Conservation (phyloP, 2,329 filamentous ascomycete genomes). For the Aschersonia sp. region DNA sequence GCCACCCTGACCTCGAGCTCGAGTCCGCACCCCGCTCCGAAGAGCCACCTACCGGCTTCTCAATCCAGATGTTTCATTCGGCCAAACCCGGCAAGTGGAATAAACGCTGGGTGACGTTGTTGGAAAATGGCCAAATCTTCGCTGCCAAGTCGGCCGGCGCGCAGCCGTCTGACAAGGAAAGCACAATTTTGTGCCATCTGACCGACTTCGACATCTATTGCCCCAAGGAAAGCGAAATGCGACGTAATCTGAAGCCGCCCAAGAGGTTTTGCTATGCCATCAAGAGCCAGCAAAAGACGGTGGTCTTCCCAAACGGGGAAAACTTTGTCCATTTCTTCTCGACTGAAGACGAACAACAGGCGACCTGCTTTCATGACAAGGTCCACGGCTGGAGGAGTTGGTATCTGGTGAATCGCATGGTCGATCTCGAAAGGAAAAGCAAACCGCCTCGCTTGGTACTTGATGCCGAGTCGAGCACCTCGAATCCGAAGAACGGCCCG, state of each 20-base stretch:
- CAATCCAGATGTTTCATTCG: constrained; percentile 65
- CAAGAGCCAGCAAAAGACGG: constrained; percentile 82
- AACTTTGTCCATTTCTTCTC: constrained; percentile 91
- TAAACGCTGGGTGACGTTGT: constrained; percentile 66
- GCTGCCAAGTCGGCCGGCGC: constrained; percentile 57
- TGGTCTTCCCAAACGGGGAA: constrained; percentile 65
- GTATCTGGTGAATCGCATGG: constrained; percentile 68
- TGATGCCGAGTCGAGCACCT: not conserved
- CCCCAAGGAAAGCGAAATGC: constrained; percentile 52
- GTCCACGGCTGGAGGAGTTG: constrained; percentile 81
- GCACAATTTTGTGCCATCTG: constrained; percentile 61
- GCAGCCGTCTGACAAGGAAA: constrained; percentile 48
- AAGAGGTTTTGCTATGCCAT: constrained; percentile 78
- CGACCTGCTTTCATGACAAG: constrained; percentile 53
- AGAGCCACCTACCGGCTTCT: constrained; percentile 50
- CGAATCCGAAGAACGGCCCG: constrained; percentile 1
- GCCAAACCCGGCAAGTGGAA: constrained; percentile 76
- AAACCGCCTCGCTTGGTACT: constrained; percentile 7
- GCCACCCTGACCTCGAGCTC: constrained; percentile 48
- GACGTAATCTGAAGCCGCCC: constrained; percentile 63
- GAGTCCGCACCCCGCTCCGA: constrained; percentile 41
- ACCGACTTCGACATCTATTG: constrained; percentile 88
- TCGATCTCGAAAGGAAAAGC: constrained; percentile 26
- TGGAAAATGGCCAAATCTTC: constrained; percentile 56
- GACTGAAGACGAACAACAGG: constrained; percentile 54